A percentile compares a stretch with the other conserved stretches of the same genome.
These are phyloP conservation scores for Byssochlamys sp. DNA, from an alignment of 2,329 filamentous ascomycete genomes.

Conservation along the genomic window DNA sequence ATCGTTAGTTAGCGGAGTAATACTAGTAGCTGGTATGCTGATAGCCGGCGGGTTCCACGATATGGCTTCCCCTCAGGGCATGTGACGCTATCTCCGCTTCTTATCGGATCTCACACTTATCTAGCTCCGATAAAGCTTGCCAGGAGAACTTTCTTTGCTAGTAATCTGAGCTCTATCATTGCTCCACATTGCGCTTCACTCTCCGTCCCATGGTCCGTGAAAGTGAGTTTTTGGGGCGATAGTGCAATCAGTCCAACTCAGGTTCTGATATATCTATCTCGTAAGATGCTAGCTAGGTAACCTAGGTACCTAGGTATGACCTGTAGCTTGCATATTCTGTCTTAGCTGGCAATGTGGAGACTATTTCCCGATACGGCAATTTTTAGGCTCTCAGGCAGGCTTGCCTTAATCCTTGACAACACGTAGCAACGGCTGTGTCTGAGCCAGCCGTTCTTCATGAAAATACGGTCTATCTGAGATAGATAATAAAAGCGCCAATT, in stretches of 20 bases:
- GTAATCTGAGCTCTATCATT: neutral
- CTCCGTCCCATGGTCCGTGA: neutral
- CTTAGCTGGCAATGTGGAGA: neutral
- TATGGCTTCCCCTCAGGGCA: neutral
- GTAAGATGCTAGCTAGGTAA: neutral
- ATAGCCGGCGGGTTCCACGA: neutral
- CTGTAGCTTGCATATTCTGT: neutral
- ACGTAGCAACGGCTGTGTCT: neutral
- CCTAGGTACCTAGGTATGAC: no score
- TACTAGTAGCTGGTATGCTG: neutral
- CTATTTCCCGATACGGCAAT: neutral
- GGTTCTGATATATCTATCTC: neutral
- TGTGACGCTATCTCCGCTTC: neutral
- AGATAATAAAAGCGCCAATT: no score
- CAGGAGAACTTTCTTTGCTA: neutral
- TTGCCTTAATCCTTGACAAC: neutral
- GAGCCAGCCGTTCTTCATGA: neutral
- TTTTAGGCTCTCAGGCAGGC: neutral
- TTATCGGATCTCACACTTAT: neutral
- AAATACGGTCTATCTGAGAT: no score
- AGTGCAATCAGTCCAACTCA: neutral
- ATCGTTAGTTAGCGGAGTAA: neutral
- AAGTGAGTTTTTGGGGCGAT: neutral
- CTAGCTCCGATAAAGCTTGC: neutral
- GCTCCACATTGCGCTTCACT: neutral